Conservation (phyloP, 2,329 filamentous ascomycete genomes). For the Aspergillus oerlinghausenensis region DNA sequence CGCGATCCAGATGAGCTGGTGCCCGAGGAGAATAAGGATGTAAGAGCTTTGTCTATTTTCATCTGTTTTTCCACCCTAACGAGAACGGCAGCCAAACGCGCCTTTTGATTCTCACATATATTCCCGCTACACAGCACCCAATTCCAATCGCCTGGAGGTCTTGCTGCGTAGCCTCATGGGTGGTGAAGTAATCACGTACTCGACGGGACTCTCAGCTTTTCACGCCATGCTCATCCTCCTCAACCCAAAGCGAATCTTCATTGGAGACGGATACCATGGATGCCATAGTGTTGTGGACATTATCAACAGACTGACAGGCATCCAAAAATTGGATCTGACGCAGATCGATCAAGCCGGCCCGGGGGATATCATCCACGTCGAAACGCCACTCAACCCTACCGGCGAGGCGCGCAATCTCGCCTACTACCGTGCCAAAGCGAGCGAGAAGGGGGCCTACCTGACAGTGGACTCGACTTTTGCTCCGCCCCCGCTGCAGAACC, state of each 20-base stretch:
- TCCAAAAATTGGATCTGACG: slow-evolving; percentile 67
- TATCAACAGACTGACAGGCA: slow-evolving; percentile 68
- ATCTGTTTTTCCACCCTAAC: background rate
- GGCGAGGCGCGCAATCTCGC: slow-evolving; percentile 71
- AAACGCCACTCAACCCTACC: slow-evolving; percentile 87
- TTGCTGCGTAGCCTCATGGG: slow-evolving; percentile 69
- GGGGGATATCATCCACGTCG: slow-evolving; percentile 81
- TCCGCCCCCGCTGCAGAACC: slow-evolving; percentile 80
- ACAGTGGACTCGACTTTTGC: slow-evolving; percentile 87
- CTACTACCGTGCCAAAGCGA: slow-evolving; percentile 66
- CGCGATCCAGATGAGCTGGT: slow-evolving; percentile 63
- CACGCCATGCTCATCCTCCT: slow-evolving; percentile 77
- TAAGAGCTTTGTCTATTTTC: slow-evolving; percentile 43
- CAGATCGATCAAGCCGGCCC: slow-evolving; percentile 59
- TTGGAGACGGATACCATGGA: slow-evolving; percentile 85
- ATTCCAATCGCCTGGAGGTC: slow-evolving; percentile 78
- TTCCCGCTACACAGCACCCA: slow-evolving; percentile 74
- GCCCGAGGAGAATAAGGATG: slow-evolving; percentile 24
- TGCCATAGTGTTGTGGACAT: slow-evolving; percentile 80
- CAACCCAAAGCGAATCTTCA: slow-evolving; percentile 76
- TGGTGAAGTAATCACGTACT: slow-evolving; percentile 66
- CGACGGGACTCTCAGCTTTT: slow-evolving; percentile 79
- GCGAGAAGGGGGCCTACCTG: slow-evolving; percentile 64
- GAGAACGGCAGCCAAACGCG: slow-evolving; percentile 25
- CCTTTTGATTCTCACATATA: slow-evolving; percentile 59